Conservation (phyloP, 139 green algal genomes). For the Picochlorum costavermella region DNA sequence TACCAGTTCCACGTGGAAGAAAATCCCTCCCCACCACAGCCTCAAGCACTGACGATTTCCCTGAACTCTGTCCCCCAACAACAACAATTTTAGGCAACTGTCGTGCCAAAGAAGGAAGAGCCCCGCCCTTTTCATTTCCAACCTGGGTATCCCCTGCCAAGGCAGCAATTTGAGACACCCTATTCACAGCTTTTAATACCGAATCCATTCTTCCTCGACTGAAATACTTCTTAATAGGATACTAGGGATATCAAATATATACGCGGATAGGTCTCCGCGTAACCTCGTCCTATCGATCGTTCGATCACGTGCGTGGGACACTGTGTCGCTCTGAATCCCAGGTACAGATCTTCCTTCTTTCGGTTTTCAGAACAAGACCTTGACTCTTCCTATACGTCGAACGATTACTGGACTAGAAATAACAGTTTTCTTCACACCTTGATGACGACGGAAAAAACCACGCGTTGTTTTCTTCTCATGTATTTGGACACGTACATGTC, state of each 20-base stretch:
- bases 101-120: slow-evolving; percentile 64
- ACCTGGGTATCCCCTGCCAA: slow-evolving; percentile 35
- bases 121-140: slow-evolving; percentile 14
- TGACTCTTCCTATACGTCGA: too few species aligned
- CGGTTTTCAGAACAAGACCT: too few species aligned
- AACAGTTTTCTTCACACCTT: too few species aligned
- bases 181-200: slow-evolving; percentile 28
- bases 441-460: too few species aligned
- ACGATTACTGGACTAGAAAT: too few species aligned
- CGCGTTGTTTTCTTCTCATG: too few species aligned
- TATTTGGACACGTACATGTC: too few species aligned
- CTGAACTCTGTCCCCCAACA: slow-evolving; percentile 84
- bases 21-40: slow-evolving; percentile 91
- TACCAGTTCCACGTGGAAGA: slow-evolving; percentile 84
- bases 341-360: too few species aligned
- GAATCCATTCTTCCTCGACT: slow-evolving; percentile 25
- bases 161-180: slow-evolving; percentile 32
- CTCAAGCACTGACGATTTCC: slow-evolving; percentile 92
- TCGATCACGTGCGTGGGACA: too few species aligned
- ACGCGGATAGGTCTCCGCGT: too few species aligned
- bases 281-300: too few species aligned
- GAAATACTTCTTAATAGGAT: not conserved
- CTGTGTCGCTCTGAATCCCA: too few species aligned
- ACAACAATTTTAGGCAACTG: slow-evolving; percentile 85
- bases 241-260: not conserved